phyloP scores from a whole-genome alignment of 257 asterid species.

The Solanum pennellii region DNA sequence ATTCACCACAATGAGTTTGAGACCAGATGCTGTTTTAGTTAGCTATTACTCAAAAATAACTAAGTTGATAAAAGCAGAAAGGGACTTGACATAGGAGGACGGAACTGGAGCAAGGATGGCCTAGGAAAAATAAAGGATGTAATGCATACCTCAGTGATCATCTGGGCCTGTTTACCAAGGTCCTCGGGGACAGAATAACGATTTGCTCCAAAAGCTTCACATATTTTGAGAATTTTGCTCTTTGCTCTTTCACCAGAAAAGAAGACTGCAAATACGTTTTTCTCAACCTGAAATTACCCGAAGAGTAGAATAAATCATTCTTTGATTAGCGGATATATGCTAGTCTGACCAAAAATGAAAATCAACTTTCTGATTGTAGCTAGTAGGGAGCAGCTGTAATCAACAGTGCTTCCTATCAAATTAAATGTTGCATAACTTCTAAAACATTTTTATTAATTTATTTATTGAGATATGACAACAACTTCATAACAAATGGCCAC shows the following conservation, averaged over 20 bases:
- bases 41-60: background rate
- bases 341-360: background rate
- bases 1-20: background rate
- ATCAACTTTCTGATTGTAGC: background rate
- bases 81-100: background rate
- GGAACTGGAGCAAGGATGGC: background rate
- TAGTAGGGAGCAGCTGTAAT: background rate
- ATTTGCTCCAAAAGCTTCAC: conserved; percentile 99
- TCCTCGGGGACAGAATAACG: conserved; percentile 82
- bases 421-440: background rate
- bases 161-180: conserved; percentile 61
- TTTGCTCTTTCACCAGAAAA: conserved; percentile 96
- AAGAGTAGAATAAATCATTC: conserved; percentile 1
- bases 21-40: background rate
- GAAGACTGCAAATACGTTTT: conserved; percentile 80
- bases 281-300: conserved; percentile 56
- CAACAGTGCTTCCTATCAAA: background rate
- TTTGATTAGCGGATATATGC: background rate
- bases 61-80: background rate
- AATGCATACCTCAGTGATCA: conserved; percentile 57
- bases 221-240: conserved; percentile 81
- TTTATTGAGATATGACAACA: background rate
- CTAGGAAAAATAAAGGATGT: background rate
- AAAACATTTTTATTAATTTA: background rate
- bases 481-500: background rate